Evolutionary conservation across 768 basidiomycete genomes (phyloP).

Genomic region (Albatrellus ellisii): DNA sequence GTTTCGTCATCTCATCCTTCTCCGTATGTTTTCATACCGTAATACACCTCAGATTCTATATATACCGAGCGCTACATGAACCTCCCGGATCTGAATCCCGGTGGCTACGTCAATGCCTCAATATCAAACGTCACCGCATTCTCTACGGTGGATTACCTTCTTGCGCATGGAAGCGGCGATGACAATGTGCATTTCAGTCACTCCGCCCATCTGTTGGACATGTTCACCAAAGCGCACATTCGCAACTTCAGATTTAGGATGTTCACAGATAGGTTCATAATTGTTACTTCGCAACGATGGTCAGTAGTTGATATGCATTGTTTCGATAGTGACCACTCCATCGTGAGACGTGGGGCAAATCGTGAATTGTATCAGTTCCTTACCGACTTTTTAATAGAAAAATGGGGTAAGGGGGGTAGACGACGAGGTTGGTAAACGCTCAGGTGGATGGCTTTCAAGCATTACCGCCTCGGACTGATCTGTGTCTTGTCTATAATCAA

Average conservation of each 20-base stretch:
- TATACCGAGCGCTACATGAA: constrained; percentile 99
- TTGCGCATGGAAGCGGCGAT: constrained; percentile 90
- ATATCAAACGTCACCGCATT: constrained; percentile 86
- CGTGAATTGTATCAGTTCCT: constrained; percentile 82
- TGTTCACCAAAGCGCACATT: constrained; percentile 71
- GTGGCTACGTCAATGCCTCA: constrained; percentile 83
- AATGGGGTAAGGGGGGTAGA: constrained; percentile 81
- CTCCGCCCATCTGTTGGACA: constrained; percentile 82
- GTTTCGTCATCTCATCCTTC: constrained; percentile 11
- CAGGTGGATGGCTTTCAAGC: too few species aligned
- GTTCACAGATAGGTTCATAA: constrained; percentile 85
- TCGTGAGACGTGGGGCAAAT: constrained; percentile 60
- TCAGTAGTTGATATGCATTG: constrained; percentile 7
- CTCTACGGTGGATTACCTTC: constrained; percentile 61
- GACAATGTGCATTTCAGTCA: constrained; percentile 96
- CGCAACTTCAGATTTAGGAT: constrained; percentile 78
- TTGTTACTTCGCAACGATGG: not conserved
- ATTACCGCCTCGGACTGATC: too few species aligned
- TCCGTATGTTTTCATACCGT: not conserved
- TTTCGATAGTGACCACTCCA: constrained; percentile 63
- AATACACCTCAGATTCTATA: constrained; percentile 53
- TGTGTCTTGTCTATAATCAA: too few species aligned
- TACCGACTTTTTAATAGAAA: constrained; percentile 74
- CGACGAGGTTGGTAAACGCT: constrained; percentile 52
- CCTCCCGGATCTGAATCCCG: constrained; percentile 61